Evolutionary conservation across 768 basidiomycete genomes (phyloP).

Genomic region (Agrocybe pediades): DNA sequence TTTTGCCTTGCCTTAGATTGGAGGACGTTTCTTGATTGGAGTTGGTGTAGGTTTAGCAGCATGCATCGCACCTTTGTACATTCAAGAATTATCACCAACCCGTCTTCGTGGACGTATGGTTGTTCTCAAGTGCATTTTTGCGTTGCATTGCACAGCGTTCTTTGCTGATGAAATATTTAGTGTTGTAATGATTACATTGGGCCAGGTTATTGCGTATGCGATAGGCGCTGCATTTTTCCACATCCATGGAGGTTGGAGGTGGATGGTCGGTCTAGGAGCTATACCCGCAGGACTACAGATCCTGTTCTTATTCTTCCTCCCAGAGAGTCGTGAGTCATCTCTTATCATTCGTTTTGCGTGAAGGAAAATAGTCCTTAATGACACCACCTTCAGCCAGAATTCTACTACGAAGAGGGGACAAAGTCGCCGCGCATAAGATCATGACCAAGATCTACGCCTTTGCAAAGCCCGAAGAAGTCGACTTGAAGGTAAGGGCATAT

Average conservation of each 20-base stretch:
- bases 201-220: slow-evolving; percentile 79
- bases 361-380: background rate
- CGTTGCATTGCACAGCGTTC: too few relatives aligned
- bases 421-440: slow-evolving; percentile 51
- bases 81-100: slow-evolving; percentile 82
- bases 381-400: slow-evolving; percentile 55
- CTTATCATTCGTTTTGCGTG: background rate
- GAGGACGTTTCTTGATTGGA: slow-evolving; percentile 75
- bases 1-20: slow-evolving; percentile 44
- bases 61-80: slow-evolving; percentile 80
- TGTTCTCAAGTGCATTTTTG: slow-evolving; percentile 56
- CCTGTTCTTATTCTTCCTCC: slow-evolving; percentile 60
- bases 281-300: slow-evolving; percentile 70
- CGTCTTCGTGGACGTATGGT: slow-evolving; percentile 76
- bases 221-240: slow-evolving; percentile 69
- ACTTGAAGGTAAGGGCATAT: slow-evolving; percentile 51
- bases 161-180: slow-evolving; percentile 15
- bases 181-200: slow-evolving; percentile 80
- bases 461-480: slow-evolving; percentile 64
- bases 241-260: slow-evolving; percentile 70
- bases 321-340: slow-evolving; percentile 68
- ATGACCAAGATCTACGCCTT: slow-evolving; percentile 70
- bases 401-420: slow-evolving; percentile 56
- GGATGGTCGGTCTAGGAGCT: slow-evolving; percentile 80
- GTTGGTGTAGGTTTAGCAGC: slow-evolving; percentile 75